These are phyloP conservation scores for Fusarium agapanthi DNA, from an alignment of 2,329 filamentous ascomycete species.

Conservation along the genomic window DNA sequence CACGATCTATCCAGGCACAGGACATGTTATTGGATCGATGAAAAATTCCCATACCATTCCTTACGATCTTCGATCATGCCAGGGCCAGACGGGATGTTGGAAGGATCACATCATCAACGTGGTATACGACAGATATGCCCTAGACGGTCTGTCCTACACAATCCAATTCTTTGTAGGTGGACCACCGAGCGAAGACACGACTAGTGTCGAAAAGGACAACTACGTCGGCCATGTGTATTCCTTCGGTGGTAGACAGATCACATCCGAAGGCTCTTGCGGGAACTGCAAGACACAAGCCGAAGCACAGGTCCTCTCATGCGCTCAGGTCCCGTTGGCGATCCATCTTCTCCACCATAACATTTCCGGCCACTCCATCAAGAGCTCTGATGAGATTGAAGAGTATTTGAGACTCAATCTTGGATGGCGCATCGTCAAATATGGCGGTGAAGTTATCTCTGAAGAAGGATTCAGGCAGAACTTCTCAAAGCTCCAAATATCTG, in stretches of 20 bases:
- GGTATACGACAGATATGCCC: not conserved
- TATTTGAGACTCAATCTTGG: not conserved
- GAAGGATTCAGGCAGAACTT: not conserved
- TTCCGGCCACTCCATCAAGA: accelerated
- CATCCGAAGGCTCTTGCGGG: not conserved
- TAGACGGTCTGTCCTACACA: not conserved
- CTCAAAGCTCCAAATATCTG: not conserved
- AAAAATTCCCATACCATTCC: accelerated
- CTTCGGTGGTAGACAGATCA: not conserved
- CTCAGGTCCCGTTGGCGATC: not conserved
- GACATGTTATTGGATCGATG: not conserved
- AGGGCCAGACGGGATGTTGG: not conserved
- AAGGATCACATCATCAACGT: not conserved
- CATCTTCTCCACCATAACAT: not conserved
- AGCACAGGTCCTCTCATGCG: not conserved
- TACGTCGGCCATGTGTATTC: not conserved
- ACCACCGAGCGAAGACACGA: not conserved
- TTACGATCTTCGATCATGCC: accelerated
- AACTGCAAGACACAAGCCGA: not conserved
- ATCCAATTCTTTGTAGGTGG: not conserved
- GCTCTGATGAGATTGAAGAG: not conserved
- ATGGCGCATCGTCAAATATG: not conserved
- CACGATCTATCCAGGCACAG: not conserved
- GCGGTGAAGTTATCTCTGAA: not conserved
- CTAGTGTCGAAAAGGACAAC: not conserved